Percentiles rank a stretch among this genome's conserved stretches.
These are phyloP conservation scores for Oryza rufipogon DNA, from an alignment of 176 grass and related monocot species.

Conservation along the genomic window DNA sequence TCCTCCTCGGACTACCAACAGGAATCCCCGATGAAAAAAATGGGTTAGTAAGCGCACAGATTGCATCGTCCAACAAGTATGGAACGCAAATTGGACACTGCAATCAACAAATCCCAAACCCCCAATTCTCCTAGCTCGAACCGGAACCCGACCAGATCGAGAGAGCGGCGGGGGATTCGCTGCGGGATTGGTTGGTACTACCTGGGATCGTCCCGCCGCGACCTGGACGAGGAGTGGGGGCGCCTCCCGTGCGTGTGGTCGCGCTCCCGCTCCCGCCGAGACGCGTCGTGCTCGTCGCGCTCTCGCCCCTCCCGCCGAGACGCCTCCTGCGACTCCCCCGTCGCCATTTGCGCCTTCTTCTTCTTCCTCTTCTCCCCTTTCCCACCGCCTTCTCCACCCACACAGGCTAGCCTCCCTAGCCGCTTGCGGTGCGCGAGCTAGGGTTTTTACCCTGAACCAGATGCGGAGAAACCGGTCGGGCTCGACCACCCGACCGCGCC, in stretches of 20 bases:
- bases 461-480: not conserved
- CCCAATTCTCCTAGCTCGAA: not conserved
- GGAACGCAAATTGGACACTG: not conserved
- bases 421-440: constrained; percentile 15
- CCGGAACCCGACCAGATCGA: constrained; percentile 17
- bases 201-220: constrained; percentile 60
- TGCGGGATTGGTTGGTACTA: constrained; percentile 33
- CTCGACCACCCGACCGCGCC: not conserved
- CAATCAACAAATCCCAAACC: not conserved
- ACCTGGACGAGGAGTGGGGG: constrained; percentile 46
- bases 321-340: constrained; percentile 44
- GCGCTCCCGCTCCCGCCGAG: constrained; percentile 35
- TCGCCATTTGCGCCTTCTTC: constrained; percentile 25
- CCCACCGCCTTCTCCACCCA: not conserved
- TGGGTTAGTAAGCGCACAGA: not conserved
- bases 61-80: not conserved
- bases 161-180: not conserved
- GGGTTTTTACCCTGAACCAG: constrained; percentile 32
- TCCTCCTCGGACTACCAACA: constrained; percentile 55
- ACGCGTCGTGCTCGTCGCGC: constrained; percentile 47
- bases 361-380: constrained; percentile 20
- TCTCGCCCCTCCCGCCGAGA: constrained; percentile 56
- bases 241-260: constrained; percentile 49
- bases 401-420: too few species aligned
- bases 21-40: not conserved